Percentiles rank a stretch among this genome's conserved stretches.
Evolutionary conservation across 2,329 filamentous ascomycete genomes (phyloP).

Genomic region (Colletotrichum sp.): DNA sequence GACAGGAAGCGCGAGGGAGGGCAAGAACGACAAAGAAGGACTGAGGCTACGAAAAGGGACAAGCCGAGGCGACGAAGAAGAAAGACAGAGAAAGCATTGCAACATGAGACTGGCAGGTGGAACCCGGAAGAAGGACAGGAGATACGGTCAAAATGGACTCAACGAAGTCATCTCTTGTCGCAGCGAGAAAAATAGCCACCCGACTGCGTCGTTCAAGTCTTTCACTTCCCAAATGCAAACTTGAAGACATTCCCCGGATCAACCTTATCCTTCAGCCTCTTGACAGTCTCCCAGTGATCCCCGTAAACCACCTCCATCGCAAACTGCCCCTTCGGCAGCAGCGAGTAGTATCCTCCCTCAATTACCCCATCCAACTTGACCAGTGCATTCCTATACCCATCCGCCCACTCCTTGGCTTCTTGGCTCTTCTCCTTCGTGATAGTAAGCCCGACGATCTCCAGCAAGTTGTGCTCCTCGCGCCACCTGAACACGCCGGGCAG

Average conservation of each 20-base stretch:
- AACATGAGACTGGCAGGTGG: no score
- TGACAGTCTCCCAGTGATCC: slow-evolving; percentile 23
- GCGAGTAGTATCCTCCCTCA: slow-evolving; percentile 34
- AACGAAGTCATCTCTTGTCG: no score
- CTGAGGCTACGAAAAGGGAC: no score
- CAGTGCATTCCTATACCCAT: slow-evolving; percentile 24
- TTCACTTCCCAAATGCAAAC: not conserved
- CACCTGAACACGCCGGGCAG: slow-evolving; percentile 32
- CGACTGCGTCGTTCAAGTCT: accelerated
- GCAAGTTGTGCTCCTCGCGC: slow-evolving; percentile 35
- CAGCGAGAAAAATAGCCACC: not conserved
- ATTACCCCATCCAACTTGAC: slow-evolving; percentile 29
- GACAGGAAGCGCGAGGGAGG: no score
- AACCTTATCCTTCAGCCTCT: slow-evolving; percentile 1
- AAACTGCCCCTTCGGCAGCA: slow-evolving; percentile 28
- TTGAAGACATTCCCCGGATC: slow-evolving; percentile 14
- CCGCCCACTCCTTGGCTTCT: slow-evolving; percentile 31
- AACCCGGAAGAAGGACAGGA: not conserved
- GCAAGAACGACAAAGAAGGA: no score
- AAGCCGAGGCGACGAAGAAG: no score
- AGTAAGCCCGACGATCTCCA: slow-evolving; percentile 37
- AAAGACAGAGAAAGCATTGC: no score
- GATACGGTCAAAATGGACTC: not conserved
- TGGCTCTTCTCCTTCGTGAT: slow-evolving; percentile 24
- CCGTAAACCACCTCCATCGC: slow-evolving; percentile 34